Base-by-base conservation (phyloP, 192 early-diverging fungal species). In the Mortierella hygrophila region DNA sequence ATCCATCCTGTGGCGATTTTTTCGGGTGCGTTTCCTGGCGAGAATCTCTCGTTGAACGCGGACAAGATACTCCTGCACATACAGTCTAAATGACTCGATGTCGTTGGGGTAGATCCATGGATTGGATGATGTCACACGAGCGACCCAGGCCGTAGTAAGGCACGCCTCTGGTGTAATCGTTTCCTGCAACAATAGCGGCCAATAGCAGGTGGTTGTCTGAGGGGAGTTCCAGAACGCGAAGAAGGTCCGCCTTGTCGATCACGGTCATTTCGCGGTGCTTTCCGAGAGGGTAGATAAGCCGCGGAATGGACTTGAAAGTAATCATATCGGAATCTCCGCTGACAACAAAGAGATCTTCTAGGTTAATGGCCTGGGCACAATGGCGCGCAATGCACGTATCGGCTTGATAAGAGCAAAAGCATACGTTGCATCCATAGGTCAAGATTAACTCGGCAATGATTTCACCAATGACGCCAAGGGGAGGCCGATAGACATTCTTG, bases 401-500 rank as follows among this genome's bases (percentile, higher is more conserved):
- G 40, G 40, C 60, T 35, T 65, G 60, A 15, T 65, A 65, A 13
- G 60, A 65, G 60, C 60, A 65, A 65, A 65, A 65, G 29, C 60
- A 65, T 65, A 65, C 29, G 35, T 32, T 65, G 29, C n/a, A 65
- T 3, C 60, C 60, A 35, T 65, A 65, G 11, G 60, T 32, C 29
- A 32, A 32, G 10, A 65, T 65, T 29, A 65, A 65, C 60, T 60
- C 55, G 55, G 55, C 55, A 60, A 26, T 60, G 55, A 60, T n/a
- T 9, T 60, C 55, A 26, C 55, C 23, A 60, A n/a, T 60, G 55
- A 60, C n/a, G 55, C 55, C 23, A 29, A 60, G 6, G 23, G 55
- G 55, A 21, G 52, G 52, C 20, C 20, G 52, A 6, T 54, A 54
- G 52, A 54, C 21, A 54, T 54, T 54, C 52, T 54, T 21, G 52